phyloP scores from a whole-genome alignment of 148 eudicot genomes.

The Rhododendron kiyosumense region DNA sequence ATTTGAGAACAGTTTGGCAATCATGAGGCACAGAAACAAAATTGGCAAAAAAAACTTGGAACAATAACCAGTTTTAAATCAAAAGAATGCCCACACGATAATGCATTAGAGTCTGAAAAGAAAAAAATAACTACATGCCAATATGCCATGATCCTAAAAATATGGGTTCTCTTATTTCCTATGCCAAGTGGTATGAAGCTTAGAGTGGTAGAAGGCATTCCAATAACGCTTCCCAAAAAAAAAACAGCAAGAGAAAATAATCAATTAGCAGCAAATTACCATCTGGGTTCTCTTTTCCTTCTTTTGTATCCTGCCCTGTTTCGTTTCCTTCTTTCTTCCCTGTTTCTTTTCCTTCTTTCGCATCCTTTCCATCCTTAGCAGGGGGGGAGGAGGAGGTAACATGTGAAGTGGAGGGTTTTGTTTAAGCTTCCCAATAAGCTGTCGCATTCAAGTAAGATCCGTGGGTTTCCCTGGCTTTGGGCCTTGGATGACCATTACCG shows the following conservation, averaged over 20 bases:
- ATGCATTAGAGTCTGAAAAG: background rate
- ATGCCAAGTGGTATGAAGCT: too few relatives aligned
- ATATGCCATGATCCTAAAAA: background rate
- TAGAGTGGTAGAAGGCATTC: too few relatives aligned
- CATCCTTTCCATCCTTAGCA: conserved; percentile 12
- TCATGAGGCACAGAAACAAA: too few relatives aligned
- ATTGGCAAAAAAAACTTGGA: too few relatives aligned
- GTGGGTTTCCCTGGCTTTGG: conserved; percentile 62
- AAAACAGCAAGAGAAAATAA: too few relatives aligned
- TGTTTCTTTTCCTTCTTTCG: too few relatives aligned
- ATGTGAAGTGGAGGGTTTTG: conserved; percentile 44
- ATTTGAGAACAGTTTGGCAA: too few relatives aligned
- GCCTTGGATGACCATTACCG: conserved; percentile 38
- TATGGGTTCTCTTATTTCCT: conserved; percentile 13
- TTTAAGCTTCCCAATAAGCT: conserved; percentile 30
- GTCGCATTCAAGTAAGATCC: conserved; percentile 41
- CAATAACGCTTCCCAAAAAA: too few relatives aligned
- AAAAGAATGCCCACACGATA: background rate
- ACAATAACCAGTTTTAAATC: background rate
- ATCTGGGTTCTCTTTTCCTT: background rate
- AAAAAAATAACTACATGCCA: background rate
- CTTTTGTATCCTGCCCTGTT: background rate
- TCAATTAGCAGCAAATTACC: too few relatives aligned
- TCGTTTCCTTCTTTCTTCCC: background rate
- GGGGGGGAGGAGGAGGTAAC: conserved; percentile 31